Percentiles rank a stretch among this genome's conserved stretches.
phyloP scores from a whole-genome alignment of 352 stramenopile genomes.

The Globisporangium nunn region DNA sequence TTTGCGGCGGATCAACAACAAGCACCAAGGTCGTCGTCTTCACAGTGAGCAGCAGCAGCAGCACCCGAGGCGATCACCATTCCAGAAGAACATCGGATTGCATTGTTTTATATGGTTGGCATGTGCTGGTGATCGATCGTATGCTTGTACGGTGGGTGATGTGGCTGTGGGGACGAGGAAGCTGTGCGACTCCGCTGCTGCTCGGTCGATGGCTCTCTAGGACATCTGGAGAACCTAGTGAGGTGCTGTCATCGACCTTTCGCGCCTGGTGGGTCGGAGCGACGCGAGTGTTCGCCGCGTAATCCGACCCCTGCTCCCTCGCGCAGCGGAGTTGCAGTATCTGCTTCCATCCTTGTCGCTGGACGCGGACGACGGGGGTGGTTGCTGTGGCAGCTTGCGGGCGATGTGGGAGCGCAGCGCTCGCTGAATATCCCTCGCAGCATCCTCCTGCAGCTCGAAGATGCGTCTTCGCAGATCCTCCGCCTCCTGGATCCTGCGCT shows the following conservation, averaged over 20 bases:
- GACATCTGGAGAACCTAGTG: conserved; percentile 4
- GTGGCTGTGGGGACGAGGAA: too few species aligned
- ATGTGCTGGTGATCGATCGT: too few species aligned
- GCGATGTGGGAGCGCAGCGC: conserved; percentile 25
- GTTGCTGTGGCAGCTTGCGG: conserved; percentile 24
- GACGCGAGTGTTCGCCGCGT: conserved; percentile 20
- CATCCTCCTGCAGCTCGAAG: conserved; percentile 15
- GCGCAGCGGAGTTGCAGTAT: conserved; percentile 18
- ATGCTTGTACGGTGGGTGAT: too few species aligned
- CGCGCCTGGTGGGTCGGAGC: conserved; percentile 25
- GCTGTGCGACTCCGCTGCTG: too few species aligned
- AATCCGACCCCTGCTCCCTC: conserved; percentile 7
- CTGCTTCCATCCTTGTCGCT: conserved; percentile 19
- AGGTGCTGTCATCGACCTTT: conserved; percentile 29
- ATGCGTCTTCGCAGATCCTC: conserved; percentile 14
- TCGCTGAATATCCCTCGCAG: conserved; percentile 42
- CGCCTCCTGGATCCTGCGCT: conserved; percentile 16
- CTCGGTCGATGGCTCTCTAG: neutral
- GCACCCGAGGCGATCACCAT: too few species aligned
- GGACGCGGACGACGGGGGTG: conserved; percentile 24
- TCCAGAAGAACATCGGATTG: neutral
- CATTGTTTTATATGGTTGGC: neutral
- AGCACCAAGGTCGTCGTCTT: too few species aligned
- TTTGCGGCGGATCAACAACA: too few species aligned
- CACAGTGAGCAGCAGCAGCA: neutral